Evolutionary conservation across 2,329 filamentous ascomycete genomes (phyloP), one percentile per base, ranked within the genome.

Genomic region (Septoria linicola): DNA sequence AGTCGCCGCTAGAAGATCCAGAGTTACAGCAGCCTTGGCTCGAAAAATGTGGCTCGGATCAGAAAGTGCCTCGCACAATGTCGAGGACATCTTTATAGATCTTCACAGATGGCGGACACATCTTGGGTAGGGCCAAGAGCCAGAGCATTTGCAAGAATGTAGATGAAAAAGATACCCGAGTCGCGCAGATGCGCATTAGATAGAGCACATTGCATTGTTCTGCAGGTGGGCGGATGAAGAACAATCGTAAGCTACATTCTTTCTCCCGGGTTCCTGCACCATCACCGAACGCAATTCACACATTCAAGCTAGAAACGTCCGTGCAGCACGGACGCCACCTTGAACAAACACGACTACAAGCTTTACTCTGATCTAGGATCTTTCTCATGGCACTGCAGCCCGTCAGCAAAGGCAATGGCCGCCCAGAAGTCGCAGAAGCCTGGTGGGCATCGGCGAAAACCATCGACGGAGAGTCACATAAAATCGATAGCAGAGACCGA

Each of bases 231-330:
- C 48, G 52, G 51, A 44, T 44, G 49, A 58, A 62, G 64, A 67
- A 67, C 63, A 67, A 67, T 66, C 64, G 58, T 63, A 63, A 55
- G 55, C 20, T 55, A 59, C 53, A 58, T 60, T 59, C 59, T 59
- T 66, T 49, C 62, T 44, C 40, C 59, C 34, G 48, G 40, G 20
- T 48, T 41, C 36, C 23, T 32, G 44, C 19, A 31, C 32, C 21
- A 14, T 47, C 43, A 39, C 43, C 43, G 21, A 47, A 39, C 21
- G 37, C 39, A 47, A 30, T 10, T 48, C 36, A 31, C 14, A 39
- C 41, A 27, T 44, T 17, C 21, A 41, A 32, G n/a, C 49, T 45
- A 23, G 21, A 52, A 45, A 51, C 48, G 56, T 42, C 58, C 56
- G 54, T 60, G 54, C 53, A 34, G 37, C 27, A 21, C 42, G 25